These are phyloP conservation scores for Earliella scabrosa DNA, from an alignment of 1,284 basidiomycete species.

Conservation along the genomic window DNA sequence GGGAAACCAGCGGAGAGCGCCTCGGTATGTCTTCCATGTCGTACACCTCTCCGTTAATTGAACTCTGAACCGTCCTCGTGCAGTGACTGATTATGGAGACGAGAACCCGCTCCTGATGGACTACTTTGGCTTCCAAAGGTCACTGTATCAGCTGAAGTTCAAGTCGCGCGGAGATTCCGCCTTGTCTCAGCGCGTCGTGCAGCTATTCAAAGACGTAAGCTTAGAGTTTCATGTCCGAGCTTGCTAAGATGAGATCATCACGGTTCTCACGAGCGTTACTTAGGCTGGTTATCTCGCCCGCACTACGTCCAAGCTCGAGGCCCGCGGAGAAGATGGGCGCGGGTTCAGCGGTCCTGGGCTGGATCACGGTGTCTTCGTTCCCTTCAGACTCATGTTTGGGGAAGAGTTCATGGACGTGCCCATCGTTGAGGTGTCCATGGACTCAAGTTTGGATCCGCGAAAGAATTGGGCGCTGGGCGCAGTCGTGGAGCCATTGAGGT, in stretches of 20 bases:
- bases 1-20: slow-evolving; percentile 65
- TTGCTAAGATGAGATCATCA: background rate
- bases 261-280: background rate
- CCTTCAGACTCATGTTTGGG: slow-evolving; percentile 79
- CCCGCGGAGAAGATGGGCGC: slow-evolving; percentile 70
- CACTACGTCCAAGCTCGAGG: slow-evolving; percentile 51
- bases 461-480: slow-evolving; percentile 70
- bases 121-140: slow-evolving; percentile 67
- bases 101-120: slow-evolving; percentile 76
- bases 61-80: slow-evolving; percentile 7
- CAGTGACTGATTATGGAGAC: slow-evolving; percentile 75
- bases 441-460: slow-evolving; percentile 60
- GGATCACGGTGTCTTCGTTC: slow-evolving; percentile 79
- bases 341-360: slow-evolving; percentile 62
- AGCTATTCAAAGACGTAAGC: slow-evolving; percentile 58
- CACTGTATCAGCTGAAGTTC: slow-evolving; percentile 69
- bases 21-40: slow-evolving; percentile 44
- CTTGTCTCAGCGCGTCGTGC: slow-evolving; percentile 61
- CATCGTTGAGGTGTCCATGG: slow-evolving; percentile 74
- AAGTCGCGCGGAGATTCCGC: slow-evolving; percentile 62
- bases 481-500: slow-evolving; percentile 64
- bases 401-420: slow-evolving; percentile 61
- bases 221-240: background rate
- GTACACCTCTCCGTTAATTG: slow-evolving; percentile 7
- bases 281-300: slow-evolving; percentile 64